Conservation (phyloP, 495 filamentous ascomycete species). For the Podospora didyma region DNA sequence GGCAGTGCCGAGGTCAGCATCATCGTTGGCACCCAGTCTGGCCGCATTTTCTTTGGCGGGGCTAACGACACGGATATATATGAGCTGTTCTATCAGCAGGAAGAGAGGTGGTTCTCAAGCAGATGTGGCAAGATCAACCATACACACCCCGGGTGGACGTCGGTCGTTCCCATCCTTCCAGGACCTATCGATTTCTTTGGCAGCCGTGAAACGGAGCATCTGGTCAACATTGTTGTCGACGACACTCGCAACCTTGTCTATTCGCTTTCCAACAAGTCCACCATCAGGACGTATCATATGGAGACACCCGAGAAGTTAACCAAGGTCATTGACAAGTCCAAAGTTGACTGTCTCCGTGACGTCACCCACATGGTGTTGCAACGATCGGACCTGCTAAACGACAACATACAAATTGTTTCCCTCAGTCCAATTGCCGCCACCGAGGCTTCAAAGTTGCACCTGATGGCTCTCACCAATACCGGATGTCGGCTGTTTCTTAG, state of each 20-base stretch:
- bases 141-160: constrained; percentile 67
- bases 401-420: constrained; percentile 67
- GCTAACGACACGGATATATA: constrained; percentile 77
- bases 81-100: constrained; percentile 91
- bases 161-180: constrained; percentile 59
- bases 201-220: constrained; percentile 46
- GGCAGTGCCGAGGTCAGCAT: constrained; percentile 65
- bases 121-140: constrained; percentile 81
- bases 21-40: constrained; percentile 74
- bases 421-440: constrained; percentile 76
- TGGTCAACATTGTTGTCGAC: constrained; percentile 78
- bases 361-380: constrained; percentile 69
- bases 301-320: constrained; percentile 46
- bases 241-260: constrained; percentile 85
- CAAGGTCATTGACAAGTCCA: constrained; percentile 54
- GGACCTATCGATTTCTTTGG: constrained; percentile 23
- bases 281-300: constrained; percentile 84
- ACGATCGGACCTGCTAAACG: constrained; percentile 60
- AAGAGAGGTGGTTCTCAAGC: constrained; percentile 91
- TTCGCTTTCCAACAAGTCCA: constrained; percentile 79
- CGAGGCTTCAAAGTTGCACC: constrained; percentile 78
- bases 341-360: constrained; percentile 49
- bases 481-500: constrained; percentile 91
- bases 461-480: constrained; percentile 86
- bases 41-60: constrained; percentile 91